Conservation (phyloP, 179 eudicot species). For the Beta corolliflora region DNA sequence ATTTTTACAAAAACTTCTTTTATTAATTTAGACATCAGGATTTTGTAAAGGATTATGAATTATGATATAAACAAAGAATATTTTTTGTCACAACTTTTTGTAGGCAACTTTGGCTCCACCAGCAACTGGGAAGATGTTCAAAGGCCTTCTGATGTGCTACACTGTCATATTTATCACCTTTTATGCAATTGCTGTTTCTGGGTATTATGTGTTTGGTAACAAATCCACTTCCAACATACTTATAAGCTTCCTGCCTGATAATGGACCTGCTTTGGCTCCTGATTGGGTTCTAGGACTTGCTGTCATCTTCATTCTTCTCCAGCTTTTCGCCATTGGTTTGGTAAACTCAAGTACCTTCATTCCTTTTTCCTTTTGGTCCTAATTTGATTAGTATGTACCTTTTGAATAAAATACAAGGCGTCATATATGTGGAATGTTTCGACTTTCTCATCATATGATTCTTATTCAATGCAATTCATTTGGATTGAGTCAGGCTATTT, state of each 20-base stretch:
- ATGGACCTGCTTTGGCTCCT: constrained; percentile 80
- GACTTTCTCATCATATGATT: too few relatives aligned
- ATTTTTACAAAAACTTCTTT: background rate
- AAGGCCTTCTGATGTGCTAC: constrained; percentile 85
- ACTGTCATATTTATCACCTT: constrained; percentile 71
- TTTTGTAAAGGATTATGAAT: background rate
- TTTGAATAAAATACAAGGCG: background rate
- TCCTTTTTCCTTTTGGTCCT: background rate
- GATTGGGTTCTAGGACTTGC: constrained; percentile 72
- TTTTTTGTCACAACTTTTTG: background rate
- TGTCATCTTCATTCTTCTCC: constrained; percentile 74
- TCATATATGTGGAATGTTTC: too few relatives aligned
- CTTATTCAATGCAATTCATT: too few relatives aligned
- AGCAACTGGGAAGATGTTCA: constrained; percentile 87
- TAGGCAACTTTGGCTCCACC: constrained; percentile 97
- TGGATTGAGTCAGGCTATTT: too few relatives aligned
- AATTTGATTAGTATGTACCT: background rate
- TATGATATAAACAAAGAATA: background rate
- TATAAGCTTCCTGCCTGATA: constrained; percentile 68
- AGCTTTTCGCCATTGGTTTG: constrained; percentile 93
- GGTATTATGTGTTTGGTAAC: constrained; percentile 85
- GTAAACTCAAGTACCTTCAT: constrained; percentile 35
- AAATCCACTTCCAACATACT: constrained; percentile 70
- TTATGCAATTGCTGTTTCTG: constrained; percentile 77
- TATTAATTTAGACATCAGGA: background rate